Conservation (phyloP, 73 alveolate species). For the Stentor coeruleus region DNA sequence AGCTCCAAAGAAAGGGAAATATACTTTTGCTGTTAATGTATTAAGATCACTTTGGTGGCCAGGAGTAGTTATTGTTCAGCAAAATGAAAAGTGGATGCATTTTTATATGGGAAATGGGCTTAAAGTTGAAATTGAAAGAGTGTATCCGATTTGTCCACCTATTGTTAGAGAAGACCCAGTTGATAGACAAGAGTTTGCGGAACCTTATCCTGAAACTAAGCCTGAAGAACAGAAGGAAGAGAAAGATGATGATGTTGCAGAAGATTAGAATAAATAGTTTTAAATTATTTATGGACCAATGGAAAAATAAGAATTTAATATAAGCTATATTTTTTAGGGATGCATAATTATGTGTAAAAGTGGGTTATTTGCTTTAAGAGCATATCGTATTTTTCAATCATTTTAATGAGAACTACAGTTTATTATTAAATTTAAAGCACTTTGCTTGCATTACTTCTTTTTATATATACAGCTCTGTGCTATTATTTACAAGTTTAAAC, state of each 20-base stretch:
- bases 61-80: conserved; percentile 83
- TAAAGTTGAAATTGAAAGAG: conserved; percentile 66
- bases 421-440: too few relatives aligned
- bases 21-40: conserved; percentile 70
- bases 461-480: too few relatives aligned
- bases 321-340: background rate
- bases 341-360: background rate
- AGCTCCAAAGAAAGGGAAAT: conserved; percentile 65
- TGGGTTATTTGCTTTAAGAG: too few relatives aligned
- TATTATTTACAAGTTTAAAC: too few relatives aligned
- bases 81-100: conserved; percentile 62
- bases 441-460: too few relatives aligned
- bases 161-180: conserved; percentile 60
- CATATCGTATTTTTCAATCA: too few relatives aligned
- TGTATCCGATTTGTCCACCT: conserved; percentile 75
- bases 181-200: conserved; percentile 72
- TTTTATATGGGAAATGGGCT: conserved; percentile 95
- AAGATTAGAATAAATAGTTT: background rate
- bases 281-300: background rate
- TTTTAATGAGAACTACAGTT: too few relatives aligned
- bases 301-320: background rate
- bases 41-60: conserved; percentile 93
- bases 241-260: conserved; percentile 33
- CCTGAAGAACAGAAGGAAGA: conserved; percentile 46
- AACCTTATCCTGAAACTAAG: conserved; percentile 56